Conservation (phyloP, 1,139 yeast species). For the Ogataea hybrid region DNA sequence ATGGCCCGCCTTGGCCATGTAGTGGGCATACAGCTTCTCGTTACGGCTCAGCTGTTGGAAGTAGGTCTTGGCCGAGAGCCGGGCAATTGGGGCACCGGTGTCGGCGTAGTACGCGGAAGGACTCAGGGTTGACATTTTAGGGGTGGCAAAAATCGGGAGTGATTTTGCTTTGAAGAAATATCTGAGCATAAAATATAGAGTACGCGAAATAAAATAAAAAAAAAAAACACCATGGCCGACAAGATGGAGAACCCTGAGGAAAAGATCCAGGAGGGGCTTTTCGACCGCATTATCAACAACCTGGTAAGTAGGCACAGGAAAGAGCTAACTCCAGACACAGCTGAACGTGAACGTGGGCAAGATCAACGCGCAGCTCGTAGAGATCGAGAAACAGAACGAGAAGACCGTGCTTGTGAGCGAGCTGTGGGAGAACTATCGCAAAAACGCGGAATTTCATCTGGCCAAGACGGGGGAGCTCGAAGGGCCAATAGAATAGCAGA, state of each 20-base stretch:
- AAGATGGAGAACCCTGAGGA: constrained; percentile 88
- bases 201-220: constrained; percentile 8
- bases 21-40: constrained; percentile 74
- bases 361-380: constrained; percentile 57
- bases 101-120: constrained; percentile 38
- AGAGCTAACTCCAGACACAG: constrained; percentile 17
- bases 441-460: constrained; percentile 69
- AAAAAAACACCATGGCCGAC: constrained; percentile 9
- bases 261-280: constrained; percentile 74
- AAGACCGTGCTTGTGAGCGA: constrained; percentile 73
- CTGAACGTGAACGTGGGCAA: constrained; percentile 24
- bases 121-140: constrained; percentile 15
- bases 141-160: constrained; percentile 1
- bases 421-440: constrained; percentile 78
- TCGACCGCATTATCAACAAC: constrained; percentile 73
- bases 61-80: constrained; percentile 41
- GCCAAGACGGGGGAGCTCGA: constrained; percentile 57
- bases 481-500: constrained; percentile 17
- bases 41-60: constrained; percentile 50
- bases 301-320: constrained; percentile 48
- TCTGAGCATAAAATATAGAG: constrained; percentile 2
- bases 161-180: constrained; percentile 5
- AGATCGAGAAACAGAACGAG: constrained; percentile 64
- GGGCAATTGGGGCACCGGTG: constrained; percentile 46
- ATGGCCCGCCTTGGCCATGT: constrained; percentile 77